Conservation (phyloP, 164 flowering plant genomes). For the Vitis amurensis region DNA sequence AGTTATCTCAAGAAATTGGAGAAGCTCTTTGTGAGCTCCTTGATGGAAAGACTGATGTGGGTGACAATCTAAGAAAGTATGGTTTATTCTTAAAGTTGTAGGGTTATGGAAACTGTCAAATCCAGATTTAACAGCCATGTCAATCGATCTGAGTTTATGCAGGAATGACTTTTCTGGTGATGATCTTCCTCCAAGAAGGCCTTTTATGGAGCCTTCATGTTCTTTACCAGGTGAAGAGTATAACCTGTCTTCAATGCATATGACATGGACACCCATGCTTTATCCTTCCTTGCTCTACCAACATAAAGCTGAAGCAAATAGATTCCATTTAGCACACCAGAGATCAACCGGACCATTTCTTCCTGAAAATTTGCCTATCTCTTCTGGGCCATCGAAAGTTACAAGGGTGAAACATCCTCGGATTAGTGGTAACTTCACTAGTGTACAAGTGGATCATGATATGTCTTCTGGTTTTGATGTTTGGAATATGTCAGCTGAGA, state of each 20-base stretch:
- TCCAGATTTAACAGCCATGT: constrained; percentile 4
- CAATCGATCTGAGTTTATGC: constrained; percentile 13
- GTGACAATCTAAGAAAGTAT: constrained; percentile 50
- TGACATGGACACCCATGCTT: constrained; percentile 39
- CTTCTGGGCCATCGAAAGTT: constrained; percentile 24
- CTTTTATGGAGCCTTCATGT: constrained; percentile 35
- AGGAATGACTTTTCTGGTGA: constrained; percentile 28
- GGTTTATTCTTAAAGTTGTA: constrained; percentile 4
- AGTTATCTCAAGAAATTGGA: constrained; percentile 76
- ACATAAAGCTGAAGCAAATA: constrained; percentile 43
- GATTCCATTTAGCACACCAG: constrained; percentile 33
- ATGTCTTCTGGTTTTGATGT: constrained; percentile 27
- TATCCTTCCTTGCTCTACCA: constrained; percentile 59
- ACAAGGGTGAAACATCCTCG: constrained; percentile 25
- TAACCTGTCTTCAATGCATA: constrained; percentile 34
- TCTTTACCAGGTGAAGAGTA: constrained; percentile 44
- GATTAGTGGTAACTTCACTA: constrained; percentile 18
- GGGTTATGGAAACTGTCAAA: constrained; percentile 1
- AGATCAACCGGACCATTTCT: constrained; percentile 23
- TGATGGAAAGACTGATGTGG: constrained; percentile 49
- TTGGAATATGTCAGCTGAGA: constrained; percentile 46
- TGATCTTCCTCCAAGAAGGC: constrained; percentile 42
- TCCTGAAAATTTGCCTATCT: constrained; percentile 25
- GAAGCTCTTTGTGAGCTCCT: constrained; percentile 85
- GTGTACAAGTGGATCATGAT: constrained; percentile 25